phyloP scores from a whole-genome alignment of 2,329 filamentous ascomycete species.

The Gnomoniopsis sp. region DNA sequence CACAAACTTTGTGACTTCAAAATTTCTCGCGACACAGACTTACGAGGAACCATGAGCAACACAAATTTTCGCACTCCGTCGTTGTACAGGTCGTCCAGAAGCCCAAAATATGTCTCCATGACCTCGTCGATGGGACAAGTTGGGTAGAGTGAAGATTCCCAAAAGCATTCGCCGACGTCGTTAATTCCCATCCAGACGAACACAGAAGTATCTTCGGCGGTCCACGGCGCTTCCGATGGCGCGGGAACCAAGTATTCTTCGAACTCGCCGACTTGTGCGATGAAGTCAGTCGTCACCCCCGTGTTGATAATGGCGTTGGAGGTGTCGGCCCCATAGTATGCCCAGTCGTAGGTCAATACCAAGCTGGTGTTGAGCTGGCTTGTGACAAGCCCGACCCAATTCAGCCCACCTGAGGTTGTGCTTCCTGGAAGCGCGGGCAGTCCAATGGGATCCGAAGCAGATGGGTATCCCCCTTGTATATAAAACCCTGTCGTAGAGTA shows the following conservation, averaged over 20 bases:
- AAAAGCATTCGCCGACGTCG: constrained; percentile 10
- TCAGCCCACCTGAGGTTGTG: constrained; percentile 8
- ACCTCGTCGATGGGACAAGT: constrained; percentile 7
- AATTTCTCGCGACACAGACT: not conserved
- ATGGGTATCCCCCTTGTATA: constrained; percentile 11
- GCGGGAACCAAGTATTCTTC: constrained; percentile 6
- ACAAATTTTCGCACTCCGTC: constrained; percentile 7
- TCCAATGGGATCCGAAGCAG: constrained; percentile 7
- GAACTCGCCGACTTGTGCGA: constrained; percentile 10
- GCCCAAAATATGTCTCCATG: constrained; percentile 8
- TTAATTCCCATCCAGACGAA: constrained; percentile 11
- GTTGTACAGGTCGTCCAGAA: constrained; percentile 8
- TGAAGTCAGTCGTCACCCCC: constrained; percentile 5
- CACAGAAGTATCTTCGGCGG: not conserved
- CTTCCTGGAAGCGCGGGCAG: constrained; percentile 1
- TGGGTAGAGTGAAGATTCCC: not conserved
- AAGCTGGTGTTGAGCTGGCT: constrained; percentile 11
- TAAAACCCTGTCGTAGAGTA: constrained; percentile 9
- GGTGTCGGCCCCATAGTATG: constrained; percentile 11
- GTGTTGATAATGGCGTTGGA: constrained; percentile 6
- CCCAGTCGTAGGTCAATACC: constrained; percentile 11
- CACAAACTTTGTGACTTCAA: not conserved
- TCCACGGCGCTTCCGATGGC: constrained; percentile 5
- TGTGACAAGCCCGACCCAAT: constrained; percentile 11
- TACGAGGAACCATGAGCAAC: constrained; percentile 5